Base-by-base conservation (phyloP, 129 eudicot genomes). In the Gnaphalium uliginosum region DNA sequence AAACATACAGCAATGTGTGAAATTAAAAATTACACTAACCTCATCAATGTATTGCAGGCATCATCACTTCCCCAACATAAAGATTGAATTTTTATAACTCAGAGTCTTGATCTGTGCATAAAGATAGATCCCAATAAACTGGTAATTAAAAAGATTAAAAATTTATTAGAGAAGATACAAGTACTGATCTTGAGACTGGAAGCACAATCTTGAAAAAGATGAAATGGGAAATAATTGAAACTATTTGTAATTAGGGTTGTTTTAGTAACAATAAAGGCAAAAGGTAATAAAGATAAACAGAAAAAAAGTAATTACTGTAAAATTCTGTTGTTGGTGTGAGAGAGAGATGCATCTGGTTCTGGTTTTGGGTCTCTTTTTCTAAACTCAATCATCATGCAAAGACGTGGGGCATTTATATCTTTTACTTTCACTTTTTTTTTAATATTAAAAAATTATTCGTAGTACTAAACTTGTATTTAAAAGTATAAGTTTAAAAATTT, bases 261-360 rank as follows among this genome's bases (percentile, higher is more conserved):
- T 10, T 30, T 30, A 25, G 78, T 72, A 79, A 79, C 79, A 22
- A 35, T 57, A 64, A 72, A 13, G 19, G 24, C 18, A 43, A 43
- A 43, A 43, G n/a, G n/a, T n/a, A 14, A 19, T 9, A 59, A n/a
- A 57, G 22, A 27, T 8, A 35, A 53, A 53, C 35, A 23, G 11
- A 50, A 11, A 25, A 41, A 79, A 71, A n/a, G 46, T 53, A 72
- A 63, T 51, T 64, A n/a, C n/a, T n/a, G n/a, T n/a, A 19, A 71
- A 71, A 62, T 50, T 58, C 26, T 30, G 37, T 17, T 78, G 72
- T 25, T 57, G 24, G 39, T 57, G 72, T 53, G 74, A 76, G 72
- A 76, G 73, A 76, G 59, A 35, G 68, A 78, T 78, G 82, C 72
- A 78, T 78, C 59, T 62, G 82, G 72, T 78, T 78, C 77, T 62